Percentiles rank a stretch among this genome's conserved stretches.
Conservation (phyloP, 2,329 filamentous ascomycete genomes). For the Tolypocladium tundrense region DNA sequence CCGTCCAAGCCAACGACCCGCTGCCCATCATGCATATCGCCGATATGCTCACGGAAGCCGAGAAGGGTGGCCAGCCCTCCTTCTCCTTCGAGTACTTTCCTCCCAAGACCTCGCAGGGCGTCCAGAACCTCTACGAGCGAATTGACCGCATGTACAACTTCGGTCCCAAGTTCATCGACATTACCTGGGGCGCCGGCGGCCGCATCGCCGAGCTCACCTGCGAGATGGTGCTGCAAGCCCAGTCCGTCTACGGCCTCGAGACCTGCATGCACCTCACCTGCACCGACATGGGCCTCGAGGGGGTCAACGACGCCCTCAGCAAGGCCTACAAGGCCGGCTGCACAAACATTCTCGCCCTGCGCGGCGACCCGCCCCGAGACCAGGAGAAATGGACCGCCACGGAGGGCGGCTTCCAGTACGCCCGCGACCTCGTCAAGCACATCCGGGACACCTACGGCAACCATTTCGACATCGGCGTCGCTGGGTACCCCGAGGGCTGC, state of each 20-base stretch:
- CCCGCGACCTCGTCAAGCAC: slow-evolving; percentile 79
- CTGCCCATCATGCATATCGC: slow-evolving; percentile 74
- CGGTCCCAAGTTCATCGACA: slow-evolving; percentile 91
- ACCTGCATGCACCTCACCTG: slow-evolving; percentile 99
- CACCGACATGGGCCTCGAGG: slow-evolving; percentile 91
- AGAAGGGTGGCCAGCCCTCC: slow-evolving; percentile 68
- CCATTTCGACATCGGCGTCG: slow-evolving; percentile 93
- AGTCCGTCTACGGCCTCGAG: slow-evolving; percentile 90
- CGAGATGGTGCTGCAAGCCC: slow-evolving; percentile 95
- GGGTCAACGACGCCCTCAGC: slow-evolving; percentile 79
- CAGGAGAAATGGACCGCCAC: slow-evolving; percentile 87
- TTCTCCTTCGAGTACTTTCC: slow-evolving; percentile 99
- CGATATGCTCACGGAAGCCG: slow-evolving; percentile 76
- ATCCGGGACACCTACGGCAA: slow-evolving; percentile 61
- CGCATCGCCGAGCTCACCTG: slow-evolving; percentile 84
- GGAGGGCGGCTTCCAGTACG: slow-evolving; percentile 82
- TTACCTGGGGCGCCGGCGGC: slow-evolving; percentile 96
- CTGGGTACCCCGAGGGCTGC: slow-evolving; percentile 90
- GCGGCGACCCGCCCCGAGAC: slow-evolving; percentile 88
- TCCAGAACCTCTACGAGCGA: slow-evolving; percentile 97
- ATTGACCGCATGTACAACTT: slow-evolving; percentile 98
- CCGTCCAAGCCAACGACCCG: not conserved
- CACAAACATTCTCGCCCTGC: slow-evolving; percentile 90
- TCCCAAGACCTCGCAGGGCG: slow-evolving; percentile 92
- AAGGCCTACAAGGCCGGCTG: slow-evolving; percentile 91